A percentile compares a stretch with the other conserved stretches of the same genome.
Evolutionary conservation across 371 early-diverging fungal species (phyloP).

Genomic region (Capillidium heterosporum): DNA sequence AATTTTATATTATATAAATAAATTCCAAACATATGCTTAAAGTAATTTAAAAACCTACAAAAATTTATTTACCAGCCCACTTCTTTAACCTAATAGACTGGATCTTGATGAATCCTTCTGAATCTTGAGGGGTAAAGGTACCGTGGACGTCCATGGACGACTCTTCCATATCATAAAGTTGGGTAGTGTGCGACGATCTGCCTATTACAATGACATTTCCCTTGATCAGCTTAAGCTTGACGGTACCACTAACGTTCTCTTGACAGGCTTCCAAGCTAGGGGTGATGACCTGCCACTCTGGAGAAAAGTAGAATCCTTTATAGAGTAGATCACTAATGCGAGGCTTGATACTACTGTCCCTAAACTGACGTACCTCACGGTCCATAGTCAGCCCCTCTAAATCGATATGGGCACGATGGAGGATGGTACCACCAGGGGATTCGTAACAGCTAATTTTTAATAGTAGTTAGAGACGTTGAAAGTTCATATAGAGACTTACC

Average conservation of each 20-base stretch:
- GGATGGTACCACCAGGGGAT: conserved; percentile 91
- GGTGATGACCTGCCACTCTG: conserved; percentile 79
- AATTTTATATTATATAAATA: too few species aligned
- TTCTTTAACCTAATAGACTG: conserved; percentile 91
- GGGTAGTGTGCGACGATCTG: conserved; percentile 59
- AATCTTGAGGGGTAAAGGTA: conserved; percentile 78
- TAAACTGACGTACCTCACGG: conserved; percentile 80
- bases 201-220: conserved; percentile 81
- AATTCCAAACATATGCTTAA: too few species aligned
- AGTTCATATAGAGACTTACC: conserved; percentile 14
- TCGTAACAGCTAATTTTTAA: too few species aligned
- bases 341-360: conserved; percentile 71
- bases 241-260: conserved; percentile 70
- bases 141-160: conserved; percentile 90
- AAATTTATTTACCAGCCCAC: too few species aligned
- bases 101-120: conserved; percentile 93
- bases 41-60: too few species aligned
- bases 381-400: conserved; percentile 88
- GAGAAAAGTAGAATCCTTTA: conserved; percentile 92
- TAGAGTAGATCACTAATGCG: conserved; percentile 59
- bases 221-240: conserved; percentile 89
- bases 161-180: conserved; percentile 87
- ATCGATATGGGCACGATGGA: conserved; percentile 86
- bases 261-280: conserved; percentile 67
- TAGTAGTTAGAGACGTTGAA: conserved; percentile 11